Conservation (phyloP, 306 rosid species). For the Hippophae tibetana region DNA sequence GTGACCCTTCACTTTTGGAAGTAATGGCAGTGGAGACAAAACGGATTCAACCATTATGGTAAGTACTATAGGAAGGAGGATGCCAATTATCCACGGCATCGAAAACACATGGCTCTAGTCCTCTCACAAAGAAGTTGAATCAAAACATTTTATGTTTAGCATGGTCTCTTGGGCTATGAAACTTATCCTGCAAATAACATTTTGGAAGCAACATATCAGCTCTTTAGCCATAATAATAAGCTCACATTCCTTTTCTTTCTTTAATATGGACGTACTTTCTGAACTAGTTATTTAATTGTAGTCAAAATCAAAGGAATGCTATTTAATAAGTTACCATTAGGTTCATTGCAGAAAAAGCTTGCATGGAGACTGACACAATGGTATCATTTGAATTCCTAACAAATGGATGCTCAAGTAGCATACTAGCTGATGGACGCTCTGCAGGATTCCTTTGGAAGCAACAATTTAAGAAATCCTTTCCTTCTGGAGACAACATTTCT, state of each 20-base stretch:
- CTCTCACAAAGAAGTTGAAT: too few species aligned
- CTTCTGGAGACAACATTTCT: slow-evolving; percentile 57
- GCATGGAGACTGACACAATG: slow-evolving; percentile 23
- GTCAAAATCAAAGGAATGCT: background rate
- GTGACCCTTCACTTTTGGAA: too few species aligned
- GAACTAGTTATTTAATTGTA: background rate
- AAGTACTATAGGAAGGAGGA: too few species aligned
- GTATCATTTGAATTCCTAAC: slow-evolving; percentile 48
- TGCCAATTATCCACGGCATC: too few species aligned
- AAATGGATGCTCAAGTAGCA: slow-evolving; percentile 69
- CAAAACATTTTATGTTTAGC: too few species aligned
- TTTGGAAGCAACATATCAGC: slow-evolving; percentile 16
- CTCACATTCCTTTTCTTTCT: background rate
- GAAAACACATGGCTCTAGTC: too few species aligned
- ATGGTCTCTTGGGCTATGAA: too few species aligned
- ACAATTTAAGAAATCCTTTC: slow-evolving; percentile 65
- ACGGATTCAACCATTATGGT: too few species aligned
- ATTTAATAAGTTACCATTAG: slow-evolving; percentile 36
- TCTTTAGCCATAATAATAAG: background rate
- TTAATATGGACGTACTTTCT: background rate
- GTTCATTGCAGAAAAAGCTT: slow-evolving; percentile 28
- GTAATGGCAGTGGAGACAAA: too few species aligned
- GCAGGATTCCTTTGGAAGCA: slow-evolving; percentile 92
- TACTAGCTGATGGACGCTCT: slow-evolving; percentile 59
- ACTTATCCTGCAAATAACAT: background rate